phyloP scores from a whole-genome alignment of 768 basidiomycete species.

The Russula sp. region DNA sequence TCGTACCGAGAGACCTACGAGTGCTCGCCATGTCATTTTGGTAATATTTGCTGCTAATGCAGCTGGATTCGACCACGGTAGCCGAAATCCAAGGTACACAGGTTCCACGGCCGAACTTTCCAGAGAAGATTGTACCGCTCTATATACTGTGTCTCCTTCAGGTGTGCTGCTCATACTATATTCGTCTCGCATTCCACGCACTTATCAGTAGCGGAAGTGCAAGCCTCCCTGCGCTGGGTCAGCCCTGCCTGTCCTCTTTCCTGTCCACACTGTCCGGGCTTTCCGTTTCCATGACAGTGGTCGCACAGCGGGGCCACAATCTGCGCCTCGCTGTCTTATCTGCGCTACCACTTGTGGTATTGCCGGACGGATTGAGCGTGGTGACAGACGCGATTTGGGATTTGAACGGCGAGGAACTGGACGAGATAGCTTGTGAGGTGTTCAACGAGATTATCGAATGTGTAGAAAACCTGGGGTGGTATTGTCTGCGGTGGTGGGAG shows the following conservation, averaged over 20 bases:
- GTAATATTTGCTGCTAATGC: conserved; percentile 54
- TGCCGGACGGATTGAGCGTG: conserved; percentile 50
- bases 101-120: conserved; percentile 31
- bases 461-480: conserved; percentile 64
- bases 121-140: conserved; percentile 60
- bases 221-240: conserved; percentile 44
- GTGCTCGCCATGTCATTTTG: conserved; percentile 76
- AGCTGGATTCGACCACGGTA: conserved; percentile 13
- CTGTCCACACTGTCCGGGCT: conserved; percentile 24
- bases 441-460: conserved; percentile 59
- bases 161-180: conserved; percentile 35
- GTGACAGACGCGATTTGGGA: conserved; percentile 34
- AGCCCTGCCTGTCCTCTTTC: conserved; percentile 49
- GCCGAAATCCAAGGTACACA: conserved; percentile 2
- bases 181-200: conserved; percentile 61
- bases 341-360: conserved; percentile 50
- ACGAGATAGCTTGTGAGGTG: conserved; percentile 50
- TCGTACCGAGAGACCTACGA: conserved; percentile 70
- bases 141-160: conserved; percentile 68
- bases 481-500: conserved; percentile 70
- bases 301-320: conserved; percentile 39
- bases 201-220: conserved; percentile 55
- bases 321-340: conserved; percentile 61
- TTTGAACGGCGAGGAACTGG: conserved; percentile 27
- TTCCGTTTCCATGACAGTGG: neutral